Evolutionary conservation across 768 basidiomycete species (phyloP).

Genomic region (Melanogaster broomeanus): DNA sequence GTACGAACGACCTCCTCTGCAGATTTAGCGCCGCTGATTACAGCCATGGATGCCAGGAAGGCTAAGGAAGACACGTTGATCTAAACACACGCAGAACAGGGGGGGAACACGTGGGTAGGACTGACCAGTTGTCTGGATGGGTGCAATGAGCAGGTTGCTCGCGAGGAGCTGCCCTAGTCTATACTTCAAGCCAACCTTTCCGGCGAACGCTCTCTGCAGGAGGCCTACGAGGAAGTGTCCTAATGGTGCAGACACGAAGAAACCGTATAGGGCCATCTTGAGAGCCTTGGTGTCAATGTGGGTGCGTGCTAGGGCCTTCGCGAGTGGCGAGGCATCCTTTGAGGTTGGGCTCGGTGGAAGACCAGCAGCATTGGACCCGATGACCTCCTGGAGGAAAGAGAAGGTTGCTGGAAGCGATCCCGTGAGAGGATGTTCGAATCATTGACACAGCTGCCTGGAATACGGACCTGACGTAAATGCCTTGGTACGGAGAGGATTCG

Average conservation of each 20-base stretch:
- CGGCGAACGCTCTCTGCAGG: constrained; percentile 76
- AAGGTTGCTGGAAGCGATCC: constrained; percentile 40
- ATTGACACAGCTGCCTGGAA: background rate
- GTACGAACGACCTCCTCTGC: constrained; percentile 63
- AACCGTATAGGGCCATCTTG: constrained; percentile 85
- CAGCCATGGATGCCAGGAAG: constrained; percentile 77
- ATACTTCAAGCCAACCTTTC: constrained; percentile 62
- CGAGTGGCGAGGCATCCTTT: constrained; percentile 54
- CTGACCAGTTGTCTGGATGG: constrained; percentile 70
- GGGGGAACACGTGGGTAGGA: constrained; percentile 4
- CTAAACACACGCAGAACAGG: background rate
- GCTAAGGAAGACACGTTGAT: constrained; percentile 37
- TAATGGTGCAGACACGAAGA: constrained; percentile 81
- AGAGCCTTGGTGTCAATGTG: constrained; percentile 71
- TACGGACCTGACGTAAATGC: constrained; percentile 67
- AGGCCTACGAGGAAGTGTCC: constrained; percentile 71
- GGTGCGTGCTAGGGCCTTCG: constrained; percentile 52
- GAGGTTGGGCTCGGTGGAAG: constrained; percentile 50
- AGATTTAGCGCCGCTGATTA: constrained; percentile 80
- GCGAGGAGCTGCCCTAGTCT: constrained; percentile 74
- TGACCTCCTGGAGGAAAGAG: constrained; percentile 78
- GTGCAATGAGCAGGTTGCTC: constrained; percentile 75
- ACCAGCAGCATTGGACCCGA: constrained; percentile 71
- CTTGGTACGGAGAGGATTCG: constrained; percentile 79
- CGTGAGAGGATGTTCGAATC: background rate